phyloP scores from a whole-genome alignment of 2,329 filamentous ascomycete genomes.

The Xylariaceae sp. region DNA sequence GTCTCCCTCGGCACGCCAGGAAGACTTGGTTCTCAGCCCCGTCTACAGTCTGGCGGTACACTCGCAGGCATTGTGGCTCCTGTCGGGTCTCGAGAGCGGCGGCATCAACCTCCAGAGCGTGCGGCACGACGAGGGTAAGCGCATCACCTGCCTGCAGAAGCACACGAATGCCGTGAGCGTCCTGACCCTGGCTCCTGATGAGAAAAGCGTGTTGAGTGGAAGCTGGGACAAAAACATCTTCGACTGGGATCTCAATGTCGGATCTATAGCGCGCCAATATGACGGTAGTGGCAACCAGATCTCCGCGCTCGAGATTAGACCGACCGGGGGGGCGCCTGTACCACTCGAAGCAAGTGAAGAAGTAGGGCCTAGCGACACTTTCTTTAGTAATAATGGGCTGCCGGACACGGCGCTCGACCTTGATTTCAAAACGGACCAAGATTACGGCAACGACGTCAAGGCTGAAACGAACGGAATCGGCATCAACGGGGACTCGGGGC shows the following conservation, averaged over 20 bases:
- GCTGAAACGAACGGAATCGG: constrained; percentile 28
- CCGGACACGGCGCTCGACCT: constrained; percentile 53
- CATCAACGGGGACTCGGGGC: constrained; percentile 27
- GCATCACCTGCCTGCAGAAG: constrained; percentile 73
- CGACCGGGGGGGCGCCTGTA: constrained; percentile 69
- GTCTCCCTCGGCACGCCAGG: constrained; percentile 34
- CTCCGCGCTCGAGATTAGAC: constrained; percentile 80
- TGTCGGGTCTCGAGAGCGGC: constrained; percentile 86
- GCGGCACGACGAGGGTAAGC: constrained; percentile 89
- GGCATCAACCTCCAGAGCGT: constrained; percentile 91
- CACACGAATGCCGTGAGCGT: constrained; percentile 93
- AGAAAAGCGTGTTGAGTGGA: constrained; percentile 82
- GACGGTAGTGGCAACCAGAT: constrained; percentile 78
- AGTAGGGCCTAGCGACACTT: constrained; percentile 58
- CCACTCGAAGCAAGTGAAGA: constrained; percentile 67
- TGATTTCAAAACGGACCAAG: constrained; percentile 29
- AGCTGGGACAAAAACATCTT: constrained; percentile 95
- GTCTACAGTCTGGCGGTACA: constrained; percentile 94
- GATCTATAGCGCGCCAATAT: constrained; percentile 70
- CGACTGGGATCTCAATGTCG: constrained; percentile 93
- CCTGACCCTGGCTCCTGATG: constrained; percentile 74
- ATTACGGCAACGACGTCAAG: constrained; percentile 30
- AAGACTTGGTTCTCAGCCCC: constrained; percentile 70
- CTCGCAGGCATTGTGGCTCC: constrained; percentile 82
- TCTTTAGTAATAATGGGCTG: constrained; percentile 69